Conservation (phyloP, 768 basidiomycete genomes). For the Amylocystis lapponica region DNA sequence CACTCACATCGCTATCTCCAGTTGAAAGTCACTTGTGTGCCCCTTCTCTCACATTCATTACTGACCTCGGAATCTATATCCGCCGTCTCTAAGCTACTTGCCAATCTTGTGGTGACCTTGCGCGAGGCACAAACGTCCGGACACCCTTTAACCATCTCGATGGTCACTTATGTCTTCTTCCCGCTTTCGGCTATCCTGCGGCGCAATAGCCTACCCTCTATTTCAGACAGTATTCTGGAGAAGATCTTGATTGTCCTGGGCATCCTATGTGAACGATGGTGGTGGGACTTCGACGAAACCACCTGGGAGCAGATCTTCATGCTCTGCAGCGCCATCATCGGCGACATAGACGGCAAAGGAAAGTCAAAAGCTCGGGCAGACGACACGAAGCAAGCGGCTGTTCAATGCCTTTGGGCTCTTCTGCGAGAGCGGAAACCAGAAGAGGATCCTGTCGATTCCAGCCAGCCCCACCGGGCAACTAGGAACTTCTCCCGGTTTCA, state of each 20-base stretch:
- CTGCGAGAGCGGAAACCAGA: conserved; percentile 45
- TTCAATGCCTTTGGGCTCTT: conserved; percentile 57
- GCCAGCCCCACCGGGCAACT: conserved; percentile 9
- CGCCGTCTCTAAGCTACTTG: conserved; percentile 45
- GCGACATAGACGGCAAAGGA: conserved; percentile 61
- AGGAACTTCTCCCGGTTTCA: conserved; percentile 35
- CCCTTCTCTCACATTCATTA: conserved; percentile 65
- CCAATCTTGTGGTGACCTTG: conserved; percentile 45
- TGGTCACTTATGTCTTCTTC: conserved; percentile 83
- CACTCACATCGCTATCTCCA: conserved; percentile 2
- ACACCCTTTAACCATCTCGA: conserved; percentile 41
- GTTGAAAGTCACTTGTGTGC: conserved; percentile 74
- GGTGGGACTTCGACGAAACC: conserved; percentile 71
- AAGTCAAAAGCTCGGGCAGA: conserved; percentile 68
- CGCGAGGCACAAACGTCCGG: conserved; percentile 34
- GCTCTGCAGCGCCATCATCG: conserved; percentile 60
- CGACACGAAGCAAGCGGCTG: conserved; percentile 76
- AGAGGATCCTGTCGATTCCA: conserved; percentile 26
- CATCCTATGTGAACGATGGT: conserved; percentile 67
- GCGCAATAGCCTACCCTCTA: conserved; percentile 58
- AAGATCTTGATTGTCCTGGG: conserved; percentile 55
- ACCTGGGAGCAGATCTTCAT: conserved; percentile 87
- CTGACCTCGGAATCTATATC: conserved; percentile 52
- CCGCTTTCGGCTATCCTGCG: conserved; percentile 83
- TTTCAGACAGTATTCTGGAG: conserved; percentile 80